A percentile compares a stretch with the other conserved stretches of the same genome.
Conservation (phyloP, 163 green algal species). For the Scenedesmus sp. region DNA sequence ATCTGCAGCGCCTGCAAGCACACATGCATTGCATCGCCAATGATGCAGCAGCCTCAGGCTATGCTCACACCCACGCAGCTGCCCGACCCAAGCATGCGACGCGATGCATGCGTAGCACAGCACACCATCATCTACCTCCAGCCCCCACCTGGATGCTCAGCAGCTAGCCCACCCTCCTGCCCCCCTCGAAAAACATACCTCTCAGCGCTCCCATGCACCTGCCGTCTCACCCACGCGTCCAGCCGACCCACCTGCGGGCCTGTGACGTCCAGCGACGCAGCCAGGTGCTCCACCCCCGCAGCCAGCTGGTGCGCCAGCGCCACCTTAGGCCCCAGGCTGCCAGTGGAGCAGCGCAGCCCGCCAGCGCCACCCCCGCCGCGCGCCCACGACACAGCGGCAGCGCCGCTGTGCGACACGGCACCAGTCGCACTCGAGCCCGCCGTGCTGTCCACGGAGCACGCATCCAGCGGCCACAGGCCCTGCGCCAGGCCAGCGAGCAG, state of each 20-base stretch:
- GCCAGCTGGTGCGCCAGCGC: slow-evolving; percentile 11
- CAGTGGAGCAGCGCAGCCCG: neutral
- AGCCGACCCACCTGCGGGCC: slow-evolving; percentile 8
- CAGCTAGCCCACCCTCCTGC: no score
- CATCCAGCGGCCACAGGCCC: neutral
- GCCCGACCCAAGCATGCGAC: no score
- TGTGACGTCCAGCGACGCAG: slow-evolving; percentile 18
- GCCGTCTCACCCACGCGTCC: neutral
- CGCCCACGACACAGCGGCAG: neutral
- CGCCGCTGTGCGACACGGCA: neutral
- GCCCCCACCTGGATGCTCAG: no score
- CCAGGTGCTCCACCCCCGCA: slow-evolving; percentile 10
- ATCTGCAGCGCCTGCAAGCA: slow-evolving; percentile 32
- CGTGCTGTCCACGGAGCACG: slow-evolving; percentile 16
- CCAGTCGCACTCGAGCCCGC: slow-evolving; percentile 1
- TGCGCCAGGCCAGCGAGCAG: slow-evolving; percentile 37
- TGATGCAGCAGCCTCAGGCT: no score
- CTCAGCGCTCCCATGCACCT: no score
- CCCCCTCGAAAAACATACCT: no score
- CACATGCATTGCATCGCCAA: no score
- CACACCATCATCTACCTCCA: no score
- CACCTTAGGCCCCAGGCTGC: neutral
- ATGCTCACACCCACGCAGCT: no score
- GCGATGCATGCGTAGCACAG: no score
- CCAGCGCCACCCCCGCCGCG: neutral